Conservation (phyloP, 805 yeast species). For the Barnettozyma vustinii region DNA sequence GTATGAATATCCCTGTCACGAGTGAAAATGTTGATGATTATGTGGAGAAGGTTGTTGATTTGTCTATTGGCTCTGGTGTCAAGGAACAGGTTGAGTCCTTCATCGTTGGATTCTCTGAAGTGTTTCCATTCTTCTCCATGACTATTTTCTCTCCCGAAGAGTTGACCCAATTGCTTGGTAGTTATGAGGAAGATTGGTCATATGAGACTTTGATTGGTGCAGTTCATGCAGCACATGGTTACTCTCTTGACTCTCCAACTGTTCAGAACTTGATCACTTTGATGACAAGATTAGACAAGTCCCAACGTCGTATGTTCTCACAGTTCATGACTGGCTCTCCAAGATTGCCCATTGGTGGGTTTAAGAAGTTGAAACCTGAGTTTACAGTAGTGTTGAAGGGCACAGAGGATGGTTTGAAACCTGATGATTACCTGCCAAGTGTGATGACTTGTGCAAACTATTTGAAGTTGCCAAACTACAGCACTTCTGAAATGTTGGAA, state of each 20-base stretch:
- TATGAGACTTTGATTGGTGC: constrained; percentile 50
- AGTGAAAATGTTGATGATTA: constrained; percentile 52
- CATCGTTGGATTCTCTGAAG: constrained; percentile 73
- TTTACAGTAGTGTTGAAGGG: constrained; percentile 83
- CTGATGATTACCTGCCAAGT: constrained; percentile 86
- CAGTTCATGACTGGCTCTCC: constrained; percentile 94
- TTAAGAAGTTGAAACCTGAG: constrained; percentile 72
- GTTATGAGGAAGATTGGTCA: constrained; percentile 84
- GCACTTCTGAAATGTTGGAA: constrained; percentile 54
- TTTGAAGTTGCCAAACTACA: constrained; percentile 80
- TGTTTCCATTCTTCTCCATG: constrained; percentile 73
- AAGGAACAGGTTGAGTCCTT: constrained; percentile 60
- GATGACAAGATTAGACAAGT: constrained; percentile 45
- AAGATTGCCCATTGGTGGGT: constrained; percentile 89
- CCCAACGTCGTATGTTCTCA: constrained; percentile 65
- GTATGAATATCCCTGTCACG: constrained; percentile 45
- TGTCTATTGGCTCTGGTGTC: constrained; percentile 60
- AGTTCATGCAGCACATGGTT: constrained; percentile 88
- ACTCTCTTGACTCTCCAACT: constrained; percentile 58
- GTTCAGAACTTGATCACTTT: constrained; percentile 58
- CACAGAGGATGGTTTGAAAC: constrained; percentile 59
- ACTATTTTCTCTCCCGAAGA: constrained; percentile 71
- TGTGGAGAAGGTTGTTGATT: constrained; percentile 50
- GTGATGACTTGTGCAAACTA: constrained; percentile 99
- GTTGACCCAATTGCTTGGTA: constrained; percentile 66